Percentiles rank a stretch among this genome's conserved stretches.
Conservation (phyloP, 1,139 yeast species). For the Geotrichum candidum region DNA sequence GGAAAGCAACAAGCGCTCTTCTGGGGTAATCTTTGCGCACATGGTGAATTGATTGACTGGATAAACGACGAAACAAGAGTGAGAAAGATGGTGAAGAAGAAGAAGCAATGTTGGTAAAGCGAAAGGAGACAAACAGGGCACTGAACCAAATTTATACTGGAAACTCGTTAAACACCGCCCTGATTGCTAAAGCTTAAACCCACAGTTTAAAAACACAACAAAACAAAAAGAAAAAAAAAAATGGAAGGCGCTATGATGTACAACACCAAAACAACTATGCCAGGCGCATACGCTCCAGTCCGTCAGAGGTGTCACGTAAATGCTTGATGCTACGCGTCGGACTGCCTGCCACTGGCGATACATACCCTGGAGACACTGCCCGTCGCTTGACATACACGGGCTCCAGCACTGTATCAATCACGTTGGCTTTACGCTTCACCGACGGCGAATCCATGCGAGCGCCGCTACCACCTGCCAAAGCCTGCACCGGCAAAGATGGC, state of each 20-base stretch:
- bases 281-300: conserved; percentile 27
- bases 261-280: neutral
- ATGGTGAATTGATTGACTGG: neutral
- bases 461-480: neutral
- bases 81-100: neutral
- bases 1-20: conserved; percentile 9
- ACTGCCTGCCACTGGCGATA: conserved; percentile 24
- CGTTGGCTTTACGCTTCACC: conserved; percentile 23
- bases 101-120: neutral
- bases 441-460: conserved; percentile 15
- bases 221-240: neutral
- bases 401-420: conserved; percentile 25
- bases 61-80: neutral
- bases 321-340: conserved; percentile 29
- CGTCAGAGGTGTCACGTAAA: conserved; percentile 30
- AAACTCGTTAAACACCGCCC: neutral
- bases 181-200: neutral
- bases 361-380: conserved; percentile 31
- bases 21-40: conserved; percentile 13
- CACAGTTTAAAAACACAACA: neutral
- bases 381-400: conserved; percentile 27
- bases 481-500: neutral
- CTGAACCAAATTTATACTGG: neutral
- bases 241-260: neutral
- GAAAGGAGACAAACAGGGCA: neutral